Evolutionary conservation across 495 filamentous ascomycete genomes (phyloP).

Genomic region (Tuber umbilicatum): DNA sequence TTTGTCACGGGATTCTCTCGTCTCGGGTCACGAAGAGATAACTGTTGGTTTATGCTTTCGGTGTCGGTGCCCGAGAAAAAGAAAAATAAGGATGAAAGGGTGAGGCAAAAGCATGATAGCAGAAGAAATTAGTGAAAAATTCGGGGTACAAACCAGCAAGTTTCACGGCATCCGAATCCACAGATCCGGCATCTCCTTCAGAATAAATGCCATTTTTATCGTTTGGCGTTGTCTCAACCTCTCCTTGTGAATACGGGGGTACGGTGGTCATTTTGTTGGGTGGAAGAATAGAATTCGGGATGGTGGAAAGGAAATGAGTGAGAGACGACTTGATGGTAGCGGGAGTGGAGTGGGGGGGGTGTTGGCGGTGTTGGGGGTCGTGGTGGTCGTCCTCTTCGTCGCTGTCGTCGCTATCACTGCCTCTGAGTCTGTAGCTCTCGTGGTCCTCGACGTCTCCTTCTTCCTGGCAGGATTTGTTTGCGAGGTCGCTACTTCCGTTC

Average conservation of each 20-base stretch:
- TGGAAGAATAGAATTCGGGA: neutral
- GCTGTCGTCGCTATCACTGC: neutral
- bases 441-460: neutral
- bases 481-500: neutral
- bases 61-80: constrained; percentile 13
- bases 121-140: constrained; percentile 1
- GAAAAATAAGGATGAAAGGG: neutral
- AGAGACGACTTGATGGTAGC: neutral
- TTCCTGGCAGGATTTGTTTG: neutral
- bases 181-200: constrained; percentile 12
- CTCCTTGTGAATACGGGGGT: neutral
- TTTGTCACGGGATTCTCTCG: neutral
- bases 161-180: constrained; percentile 39
- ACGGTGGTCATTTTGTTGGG: neutral
- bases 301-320: neutral
- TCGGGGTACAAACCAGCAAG: constrained; percentile 32
- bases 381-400: neutral
- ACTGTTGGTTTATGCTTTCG: constrained; percentile 4
- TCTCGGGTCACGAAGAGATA: neutral
- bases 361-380: neutral
- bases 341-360: neutral
- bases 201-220: neutral
- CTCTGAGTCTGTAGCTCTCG: neutral
- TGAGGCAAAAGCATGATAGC: neutral
- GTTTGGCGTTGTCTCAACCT: neutral